Conservation (phyloP, 1,139 yeast genomes). For the Blastobotrys buckinghamii region DNA sequence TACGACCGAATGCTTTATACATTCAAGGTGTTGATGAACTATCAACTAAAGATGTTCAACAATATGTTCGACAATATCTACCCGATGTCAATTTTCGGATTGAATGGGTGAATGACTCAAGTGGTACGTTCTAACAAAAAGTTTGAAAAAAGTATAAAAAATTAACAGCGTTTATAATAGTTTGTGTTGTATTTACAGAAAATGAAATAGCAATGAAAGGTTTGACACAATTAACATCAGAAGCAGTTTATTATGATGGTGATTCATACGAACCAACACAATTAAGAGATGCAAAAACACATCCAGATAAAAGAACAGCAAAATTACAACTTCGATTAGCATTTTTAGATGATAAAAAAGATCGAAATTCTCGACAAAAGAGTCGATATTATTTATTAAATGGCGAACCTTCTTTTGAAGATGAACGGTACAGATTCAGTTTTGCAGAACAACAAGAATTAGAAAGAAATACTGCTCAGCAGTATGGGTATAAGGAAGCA, state of each 20-base stretch:
- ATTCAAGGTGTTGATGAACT: conserved; percentile 63
- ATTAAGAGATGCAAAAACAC: conserved; percentile 32
- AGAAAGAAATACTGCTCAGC: conserved; percentile 12
- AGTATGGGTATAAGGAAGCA: conserved; percentile 6
- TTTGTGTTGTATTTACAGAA: conserved; percentile 48
- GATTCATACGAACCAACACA: conserved; percentile 21
- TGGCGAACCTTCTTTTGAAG: conserved; percentile 64
- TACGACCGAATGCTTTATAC: conserved; percentile 41
- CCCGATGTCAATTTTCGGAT: conserved; percentile 42
- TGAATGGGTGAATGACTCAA: conserved; percentile 68
- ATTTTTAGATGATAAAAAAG: conserved; percentile 50
- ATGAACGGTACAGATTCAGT: conserved; percentile 21
- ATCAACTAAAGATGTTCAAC: conserved; percentile 58
- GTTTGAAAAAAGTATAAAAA: not conserved
- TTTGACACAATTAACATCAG: conserved; percentile 30
- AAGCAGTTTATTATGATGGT: conserved; percentile 24
- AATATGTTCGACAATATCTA: conserved; percentile 47
- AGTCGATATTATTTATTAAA: conserved; percentile 65
- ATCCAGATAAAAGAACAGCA: conserved; percentile 41
- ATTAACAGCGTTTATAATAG: conserved; percentile 8
- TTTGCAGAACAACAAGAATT: conserved; percentile 17
- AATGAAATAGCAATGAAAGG: conserved; percentile 43
- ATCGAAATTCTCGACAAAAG: conserved; percentile 50
- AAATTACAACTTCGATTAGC: conserved; percentile 44
- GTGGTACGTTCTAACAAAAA: conserved; percentile 28